These are phyloP conservation scores for Penicillium maclennaniae DNA, from an alignment of 495 filamentous ascomycete genomes.

Conservation along the genomic window DNA sequence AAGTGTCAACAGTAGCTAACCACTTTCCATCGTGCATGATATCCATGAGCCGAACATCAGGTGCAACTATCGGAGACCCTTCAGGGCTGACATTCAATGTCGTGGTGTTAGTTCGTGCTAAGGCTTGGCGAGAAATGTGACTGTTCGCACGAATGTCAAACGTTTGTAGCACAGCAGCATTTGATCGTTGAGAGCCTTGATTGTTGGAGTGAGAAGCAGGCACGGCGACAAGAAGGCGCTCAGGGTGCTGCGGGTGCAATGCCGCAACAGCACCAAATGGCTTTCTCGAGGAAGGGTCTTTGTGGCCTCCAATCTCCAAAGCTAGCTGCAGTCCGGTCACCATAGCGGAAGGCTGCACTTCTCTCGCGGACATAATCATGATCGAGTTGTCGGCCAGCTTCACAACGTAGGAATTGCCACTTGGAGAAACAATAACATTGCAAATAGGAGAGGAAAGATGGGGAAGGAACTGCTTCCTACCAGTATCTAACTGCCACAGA, in stretches of 20 bases:
- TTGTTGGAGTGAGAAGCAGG: conserved; percentile 44
- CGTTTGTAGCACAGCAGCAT: conserved; percentile 67
- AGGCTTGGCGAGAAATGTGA: conserved; percentile 76
- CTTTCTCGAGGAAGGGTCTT: conserved; percentile 20
- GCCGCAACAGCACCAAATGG: conserved; percentile 15
- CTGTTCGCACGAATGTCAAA: conserved; percentile 71
- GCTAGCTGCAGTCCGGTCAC: conserved; percentile 75
- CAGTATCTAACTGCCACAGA: conserved; percentile 92
- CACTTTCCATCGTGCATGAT: conserved; percentile 78
- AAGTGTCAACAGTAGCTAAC: conserved; percentile 89
- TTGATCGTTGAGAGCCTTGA: conserved; percentile 23
- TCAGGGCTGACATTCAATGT: conserved; percentile 70
- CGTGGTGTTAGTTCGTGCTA: conserved; percentile 83
- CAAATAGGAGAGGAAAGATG: conserved; percentile 82
- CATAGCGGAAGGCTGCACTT: conserved; percentile 74
- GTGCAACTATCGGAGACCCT: conserved; percentile 62
- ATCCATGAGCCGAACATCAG: conserved; percentile 66
- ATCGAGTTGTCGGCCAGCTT: conserved; percentile 86
- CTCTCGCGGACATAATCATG: conserved; percentile 83
- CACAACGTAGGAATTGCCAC: conserved; percentile 73
- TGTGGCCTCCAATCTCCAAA: conserved; percentile 12
- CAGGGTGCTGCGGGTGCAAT: conserved; percentile 54
- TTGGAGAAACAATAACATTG: conserved; percentile 75
- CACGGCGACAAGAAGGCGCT: conserved; percentile 59
- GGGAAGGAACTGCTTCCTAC: conserved; percentile 72